Evolutionary conservation across 2,329 filamentous ascomycete genomes (phyloP), one percentile per base, ranked within the genome.

Genomic region (Pseudocercospora crystallina): DNA sequence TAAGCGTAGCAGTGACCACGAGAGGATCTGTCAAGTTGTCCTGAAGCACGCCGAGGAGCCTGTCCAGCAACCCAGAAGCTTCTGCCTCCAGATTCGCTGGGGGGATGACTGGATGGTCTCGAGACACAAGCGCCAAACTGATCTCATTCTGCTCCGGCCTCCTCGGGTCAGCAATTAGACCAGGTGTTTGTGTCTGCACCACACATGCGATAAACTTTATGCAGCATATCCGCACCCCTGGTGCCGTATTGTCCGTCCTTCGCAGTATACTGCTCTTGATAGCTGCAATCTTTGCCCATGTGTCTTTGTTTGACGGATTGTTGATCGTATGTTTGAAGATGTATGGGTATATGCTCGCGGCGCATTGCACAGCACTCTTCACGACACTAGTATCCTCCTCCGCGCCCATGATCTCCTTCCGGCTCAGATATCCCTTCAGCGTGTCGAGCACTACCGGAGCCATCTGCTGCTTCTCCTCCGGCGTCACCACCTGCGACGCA

Each of bases 181-280:
- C 89, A n/a, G 86, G 84, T 9, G 90, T 96, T 71, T 99, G 92
- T 13, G 90, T 89, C 59, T 96, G 81, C 38, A 99, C 87, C 38
- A 97, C 89, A 57, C 89, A 85, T 74, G 99, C 92, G 33, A 90
- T 86, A 70, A 99, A 99, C 72, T 99, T 99, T 79, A 97, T 86
- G 75, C 94, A 97, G 77, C 90, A 95, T 69, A 97, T 86, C 63
- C 86, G 86, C 57, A 97, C 82, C 2, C 89, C 86, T 10, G 86
- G 80, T 11, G 82, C 75, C 13, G 89, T 85, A 37, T 78, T 81
- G 62, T 96, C 92, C 92, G 95, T 96, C 65, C 94, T 84, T 53
- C 83, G 84, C 53, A 99, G 72, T 60, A 99, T 94, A 63, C 85
- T 87, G 48, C 87, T 83, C 76, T 99, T 99, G 72, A 97, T 92